Percentiles rank a stretch among this genome's conserved stretches.
Evolutionary conservation across 164 flowering plant species (phyloP).

Genomic region (Euptelea pleiosperma): DNA sequence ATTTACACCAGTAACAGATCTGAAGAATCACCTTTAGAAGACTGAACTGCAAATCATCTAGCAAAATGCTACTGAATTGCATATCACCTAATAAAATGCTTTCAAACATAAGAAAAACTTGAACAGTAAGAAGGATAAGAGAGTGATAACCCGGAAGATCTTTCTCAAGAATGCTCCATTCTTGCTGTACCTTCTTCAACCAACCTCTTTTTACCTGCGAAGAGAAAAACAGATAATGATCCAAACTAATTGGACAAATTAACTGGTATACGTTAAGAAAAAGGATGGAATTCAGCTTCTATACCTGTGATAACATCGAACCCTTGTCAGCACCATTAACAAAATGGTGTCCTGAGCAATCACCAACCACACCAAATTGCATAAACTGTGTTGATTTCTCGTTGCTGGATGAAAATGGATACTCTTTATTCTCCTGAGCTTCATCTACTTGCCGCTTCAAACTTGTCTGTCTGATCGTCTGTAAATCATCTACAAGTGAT

Average conservation of each 20-base stretch:
- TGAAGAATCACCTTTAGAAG: no score
- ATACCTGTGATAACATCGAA: conserved; percentile 48
- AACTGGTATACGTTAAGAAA: background rate
- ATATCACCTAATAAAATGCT: background rate
- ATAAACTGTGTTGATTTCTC: conserved; percentile 28
- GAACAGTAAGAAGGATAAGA: background rate
- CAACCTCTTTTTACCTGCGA: conserved; percentile 60
- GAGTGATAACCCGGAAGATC: conserved; percentile 71
- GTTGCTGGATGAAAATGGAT: conserved; percentile 9
- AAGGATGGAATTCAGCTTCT: conserved; percentile 2
- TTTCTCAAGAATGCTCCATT: conserved; percentile 82
- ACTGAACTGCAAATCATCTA: background rate
- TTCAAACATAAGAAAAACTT: background rate
- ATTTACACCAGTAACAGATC: background rate
- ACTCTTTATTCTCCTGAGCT: conserved; percentile 14
- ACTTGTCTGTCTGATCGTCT: conserved; percentile 11
- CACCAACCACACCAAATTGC: conserved; percentile 69
- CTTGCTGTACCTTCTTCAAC: conserved; percentile 86
- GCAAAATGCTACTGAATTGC: background rate
- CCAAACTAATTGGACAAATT: no score
- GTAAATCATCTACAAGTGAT: conserved; percentile 18
- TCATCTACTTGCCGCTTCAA: conserved; percentile 23
- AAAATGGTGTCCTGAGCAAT: conserved; percentile 76
- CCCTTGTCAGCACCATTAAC: conserved; percentile 36
- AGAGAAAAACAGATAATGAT: background rate